These are phyloP conservation scores for Populus ilicifolia DNA, from an alignment of 345 rosid genomes.

Conservation along the genomic window DNA sequence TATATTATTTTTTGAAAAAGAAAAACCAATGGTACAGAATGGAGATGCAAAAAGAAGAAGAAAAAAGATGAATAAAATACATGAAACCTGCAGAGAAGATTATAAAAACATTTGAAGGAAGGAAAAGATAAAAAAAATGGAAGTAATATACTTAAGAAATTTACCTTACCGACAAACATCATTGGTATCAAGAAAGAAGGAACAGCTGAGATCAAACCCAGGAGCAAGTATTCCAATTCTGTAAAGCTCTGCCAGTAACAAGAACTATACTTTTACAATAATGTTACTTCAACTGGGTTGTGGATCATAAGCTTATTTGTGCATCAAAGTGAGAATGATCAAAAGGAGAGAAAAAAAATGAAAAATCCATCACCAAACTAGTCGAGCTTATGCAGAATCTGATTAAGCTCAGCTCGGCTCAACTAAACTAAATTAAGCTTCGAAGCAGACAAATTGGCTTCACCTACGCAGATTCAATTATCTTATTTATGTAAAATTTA, in stretches of 20 bases:
- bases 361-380: too few species aligned
- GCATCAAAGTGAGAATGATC: too few species aligned
- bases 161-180: slow-evolving; percentile 70
- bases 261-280: slow-evolving; percentile 3
- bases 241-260: slow-evolving; percentile 59
- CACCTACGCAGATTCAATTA: too few species aligned
- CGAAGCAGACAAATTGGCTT: too few species aligned
- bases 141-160: neutral
- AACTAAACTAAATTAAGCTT: too few species aligned
- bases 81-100: too few species aligned
- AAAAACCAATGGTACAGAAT: neutral
- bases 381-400: too few species aligned
- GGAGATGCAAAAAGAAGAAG: neutral
- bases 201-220: slow-evolving; percentile 71
- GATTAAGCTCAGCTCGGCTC: too few species aligned
- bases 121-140: neutral
- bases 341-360: too few species aligned
- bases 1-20: too few species aligned
- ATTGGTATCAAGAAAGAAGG: slow-evolving; percentile 74
- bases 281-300: neutral
- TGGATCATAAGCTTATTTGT: neutral
- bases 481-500: neutral
- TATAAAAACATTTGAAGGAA: neutral
- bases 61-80: neutral
- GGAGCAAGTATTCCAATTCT: slow-evolving; percentile 83